Percentiles rank a stretch among this genome's conserved stretches.
These are phyloP conservation scores for Vicia sativa DNA, from an alignment of 306 rosid species.

Conservation along the genomic window DNA sequence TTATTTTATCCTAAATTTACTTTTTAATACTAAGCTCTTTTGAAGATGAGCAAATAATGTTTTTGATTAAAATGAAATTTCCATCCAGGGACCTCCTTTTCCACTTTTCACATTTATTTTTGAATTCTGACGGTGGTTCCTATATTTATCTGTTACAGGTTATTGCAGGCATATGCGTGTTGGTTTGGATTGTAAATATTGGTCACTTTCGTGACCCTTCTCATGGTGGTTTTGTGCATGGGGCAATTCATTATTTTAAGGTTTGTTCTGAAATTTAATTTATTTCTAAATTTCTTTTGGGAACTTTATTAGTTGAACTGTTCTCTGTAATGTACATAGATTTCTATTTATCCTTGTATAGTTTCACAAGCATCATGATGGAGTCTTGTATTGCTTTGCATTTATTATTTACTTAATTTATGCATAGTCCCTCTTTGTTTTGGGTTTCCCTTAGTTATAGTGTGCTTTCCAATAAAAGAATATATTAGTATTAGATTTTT, in stretches of 20 bases:
- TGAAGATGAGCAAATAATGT: conserved; percentile 23
- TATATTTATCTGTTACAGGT: conserved; percentile 58
- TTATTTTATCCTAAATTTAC: conserved; percentile 27
- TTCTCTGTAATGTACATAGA: conserved; percentile 15
- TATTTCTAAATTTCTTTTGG: not conserved
- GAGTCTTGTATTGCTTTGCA: conserved; percentile 26
- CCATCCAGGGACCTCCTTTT: conserved; percentile 10
- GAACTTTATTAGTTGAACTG: conserved; percentile 17
- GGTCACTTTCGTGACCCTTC: conserved; percentile 99
- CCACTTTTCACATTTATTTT: conserved; percentile 33
- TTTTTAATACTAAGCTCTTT: conserved; percentile 29
- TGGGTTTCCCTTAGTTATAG: conserved; percentile 10
- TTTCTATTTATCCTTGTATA: conserved; percentile 27
- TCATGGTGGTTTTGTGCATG: conserved; percentile 93
- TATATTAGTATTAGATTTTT: not conserved
- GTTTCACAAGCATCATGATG: conserved; percentile 37
- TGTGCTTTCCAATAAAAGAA: conserved; percentile 22
- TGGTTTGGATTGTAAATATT: conserved; percentile 97
- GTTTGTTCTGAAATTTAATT: conserved; percentile 47
- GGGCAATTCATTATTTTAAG: conserved; percentile 99
- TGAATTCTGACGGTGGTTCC: conserved; percentile 25
- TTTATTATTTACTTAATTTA: conserved; percentile 15
- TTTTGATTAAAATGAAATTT: conserved; percentile 19
- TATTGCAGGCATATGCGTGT: conserved; percentile 92
- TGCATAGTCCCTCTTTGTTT: conserved; percentile 13